Evolutionary conservation across 257 asterid species (phyloP), one percentile per base, ranked within the genome.

Genomic region (Haberlea rhodopensis): DNA sequence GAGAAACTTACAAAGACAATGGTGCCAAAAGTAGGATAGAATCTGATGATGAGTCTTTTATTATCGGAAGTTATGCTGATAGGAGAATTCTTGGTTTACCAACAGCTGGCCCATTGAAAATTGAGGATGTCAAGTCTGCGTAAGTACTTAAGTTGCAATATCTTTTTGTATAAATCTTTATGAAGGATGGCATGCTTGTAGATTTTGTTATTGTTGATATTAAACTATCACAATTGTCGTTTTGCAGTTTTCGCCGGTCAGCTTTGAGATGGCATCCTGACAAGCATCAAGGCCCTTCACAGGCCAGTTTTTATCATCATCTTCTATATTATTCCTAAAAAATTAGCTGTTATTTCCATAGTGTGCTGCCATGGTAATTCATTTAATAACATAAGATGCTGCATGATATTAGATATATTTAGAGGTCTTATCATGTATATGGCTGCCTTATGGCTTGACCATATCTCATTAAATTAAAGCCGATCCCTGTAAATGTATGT

Each of bases 241-340:
- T 69, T 20, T 80, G 87, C 86, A 88, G 98, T 34, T 91, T 91
- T 71, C 96, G 91, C 58, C 62, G 29, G 32, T 82, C 95, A 25
- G 96, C 98, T 72, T 67, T 91, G 73, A 91, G 81, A 75, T 91
- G 98, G 98, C 98, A 91, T 76, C 98, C 98, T 22, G 98, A 91
- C 74, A 85, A 80, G 75, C 91, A 91, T 78, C 98, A 83, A 77
- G 86, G 88, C 48, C 76, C 88, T 71, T 70, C 95, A 70, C 88
- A 80, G 89, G 98, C 86, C 40, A 71, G 82, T 60, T 72, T 27
- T 11, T 57, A 8, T 63, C 59, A 63, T 28, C 31, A 46, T 24
- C 48, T 61, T 57, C 57, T 51, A 5, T 28, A 26, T 29, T 16
- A 16, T 34, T 37, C 26, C 24, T 15, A 6, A 37, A 37, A 10